A percentile compares a stretch with the other conserved stretches of the same genome.
Conservation (phyloP, 139 green algal species). For the Chlamydomonas schloesseri region DNA sequence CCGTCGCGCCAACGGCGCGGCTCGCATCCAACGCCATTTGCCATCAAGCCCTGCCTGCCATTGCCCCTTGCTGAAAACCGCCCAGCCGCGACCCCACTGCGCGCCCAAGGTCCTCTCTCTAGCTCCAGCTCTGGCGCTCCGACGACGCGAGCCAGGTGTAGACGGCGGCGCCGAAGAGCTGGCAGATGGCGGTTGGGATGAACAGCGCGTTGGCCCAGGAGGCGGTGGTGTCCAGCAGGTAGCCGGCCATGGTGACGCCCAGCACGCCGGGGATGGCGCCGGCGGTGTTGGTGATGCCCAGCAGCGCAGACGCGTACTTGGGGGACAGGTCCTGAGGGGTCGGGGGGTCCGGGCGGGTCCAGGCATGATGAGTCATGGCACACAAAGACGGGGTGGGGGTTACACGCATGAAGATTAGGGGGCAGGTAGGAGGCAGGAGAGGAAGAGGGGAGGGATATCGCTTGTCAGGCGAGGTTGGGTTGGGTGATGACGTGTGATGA, state of each 20-base stretch:
- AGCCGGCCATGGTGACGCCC: constrained; percentile 82
- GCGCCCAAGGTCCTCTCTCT: neutral
- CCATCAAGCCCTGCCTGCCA: no score
- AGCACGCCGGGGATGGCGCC: constrained; percentile 94
- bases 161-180: constrained; percentile 85
- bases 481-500: no score
- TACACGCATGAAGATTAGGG: no score
- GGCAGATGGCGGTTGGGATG: constrained; percentile 81
- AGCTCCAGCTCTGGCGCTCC: constrained; percentile 85
- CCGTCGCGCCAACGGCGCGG: no score
- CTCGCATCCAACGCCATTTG: no score
- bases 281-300: constrained; percentile 95
- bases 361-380: no score
- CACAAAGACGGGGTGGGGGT: no score
- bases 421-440: neutral
- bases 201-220: constrained; percentile 90
- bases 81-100: no score
- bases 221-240: constrained; percentile 80
- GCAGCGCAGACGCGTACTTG: constrained; percentile 85
- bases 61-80: no score
- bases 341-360: no score
- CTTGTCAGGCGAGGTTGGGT: no score
- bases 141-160: constrained; percentile 86
- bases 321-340: constrained; percentile 84
- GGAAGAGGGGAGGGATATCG: neutral